phyloP scores from a whole-genome alignment of 2,329 filamentous ascomycete species.

The Paecilomyces sp. region DNA sequence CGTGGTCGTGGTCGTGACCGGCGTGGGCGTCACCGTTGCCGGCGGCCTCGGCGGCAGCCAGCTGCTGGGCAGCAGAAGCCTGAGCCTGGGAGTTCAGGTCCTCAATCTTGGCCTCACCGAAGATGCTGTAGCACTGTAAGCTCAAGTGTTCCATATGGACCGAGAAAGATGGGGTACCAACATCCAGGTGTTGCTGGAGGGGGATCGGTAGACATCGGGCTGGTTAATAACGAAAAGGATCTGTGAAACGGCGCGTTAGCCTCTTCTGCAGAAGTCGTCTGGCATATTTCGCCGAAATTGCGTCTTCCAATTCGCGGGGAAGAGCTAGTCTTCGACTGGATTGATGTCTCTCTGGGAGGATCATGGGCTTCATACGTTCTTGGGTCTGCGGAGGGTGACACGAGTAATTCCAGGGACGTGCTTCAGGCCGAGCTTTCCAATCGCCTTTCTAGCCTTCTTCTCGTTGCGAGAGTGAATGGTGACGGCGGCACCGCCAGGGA shows the following conservation, averaged over 20 bases:
- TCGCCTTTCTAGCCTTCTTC: slow-evolving; percentile 99
- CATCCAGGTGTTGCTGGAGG: slow-evolving; percentile 99
- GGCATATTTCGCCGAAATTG: slow-evolving; percentile 6
- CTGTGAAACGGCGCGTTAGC: slow-evolving; percentile 40
- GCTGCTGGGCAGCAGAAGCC: slow-evolving; percentile 90
- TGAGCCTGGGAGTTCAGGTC: slow-evolving; percentile 98
- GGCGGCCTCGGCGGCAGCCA: slow-evolving; percentile 65
- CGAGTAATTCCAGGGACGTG: slow-evolving; percentile 95
- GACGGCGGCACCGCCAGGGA: slow-evolving; percentile 78
- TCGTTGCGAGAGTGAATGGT: slow-evolving; percentile 98
- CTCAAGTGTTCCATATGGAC: slow-evolving; percentile 2
- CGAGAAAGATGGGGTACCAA: slow-evolving; percentile 47
- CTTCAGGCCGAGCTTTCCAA: slow-evolving; percentile 96
- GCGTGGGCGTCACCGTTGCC: slow-evolving; percentile 54
- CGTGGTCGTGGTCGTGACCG: slow-evolving; percentile 50
- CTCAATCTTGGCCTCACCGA: slow-evolving; percentile 99
- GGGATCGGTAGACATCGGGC: slow-evolving; percentile 99
- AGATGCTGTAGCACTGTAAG: slow-evolving; percentile 61
- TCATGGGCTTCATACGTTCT: slow-evolving; percentile 68
- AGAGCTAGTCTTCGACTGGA: neutral
- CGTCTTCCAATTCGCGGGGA: neutral
- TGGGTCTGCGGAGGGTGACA: slow-evolving; percentile 94
- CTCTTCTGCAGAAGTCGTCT: neutral
- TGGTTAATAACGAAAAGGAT: slow-evolving; percentile 99
- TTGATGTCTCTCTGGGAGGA: neutral